phyloP scores from a whole-genome alignment of 495 filamentous ascomycete species.

The Collariella sp. region DNA sequence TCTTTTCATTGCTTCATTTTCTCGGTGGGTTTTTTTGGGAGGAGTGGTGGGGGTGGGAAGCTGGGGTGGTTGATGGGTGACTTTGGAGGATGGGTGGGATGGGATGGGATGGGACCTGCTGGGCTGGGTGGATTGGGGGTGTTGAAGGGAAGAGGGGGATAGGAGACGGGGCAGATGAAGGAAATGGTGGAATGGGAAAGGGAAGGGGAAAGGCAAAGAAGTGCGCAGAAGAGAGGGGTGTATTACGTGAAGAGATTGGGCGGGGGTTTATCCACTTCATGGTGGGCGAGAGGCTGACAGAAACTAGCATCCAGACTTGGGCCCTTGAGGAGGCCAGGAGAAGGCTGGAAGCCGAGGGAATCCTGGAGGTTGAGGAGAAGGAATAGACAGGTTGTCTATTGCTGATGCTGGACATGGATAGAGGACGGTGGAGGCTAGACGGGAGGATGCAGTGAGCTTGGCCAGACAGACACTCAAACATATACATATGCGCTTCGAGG shows the following conservation, averaged over 20 bases:
- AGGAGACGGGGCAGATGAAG: no score
- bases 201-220: no score
- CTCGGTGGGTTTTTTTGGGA: background rate
- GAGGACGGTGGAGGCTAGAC: background rate
- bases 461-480: background rate
- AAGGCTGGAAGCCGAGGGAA: conserved; percentile 89
- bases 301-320: conserved; percentile 91
- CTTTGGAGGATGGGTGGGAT: no score
- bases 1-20: conserved; percentile 3
- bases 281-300: conserved; percentile 15
- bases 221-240: no score
- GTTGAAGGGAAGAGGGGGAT: no score
- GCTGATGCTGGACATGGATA: background rate
- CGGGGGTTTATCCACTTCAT: no score
- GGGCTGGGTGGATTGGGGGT: no score
- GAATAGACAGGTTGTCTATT: conserved; percentile 10
- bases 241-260: no score
- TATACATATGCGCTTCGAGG: background rate
- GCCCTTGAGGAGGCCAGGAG: conserved; percentile 92
- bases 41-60: background rate
- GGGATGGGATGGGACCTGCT: no score
- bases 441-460: background rate
- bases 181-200: no score
- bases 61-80: background rate
- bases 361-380: conserved; percentile 61